These are phyloP conservation scores for Neonothopanus nambi DNA, from an alignment of 1,284 basidiomycete genomes.

Conservation along the genomic window DNA sequence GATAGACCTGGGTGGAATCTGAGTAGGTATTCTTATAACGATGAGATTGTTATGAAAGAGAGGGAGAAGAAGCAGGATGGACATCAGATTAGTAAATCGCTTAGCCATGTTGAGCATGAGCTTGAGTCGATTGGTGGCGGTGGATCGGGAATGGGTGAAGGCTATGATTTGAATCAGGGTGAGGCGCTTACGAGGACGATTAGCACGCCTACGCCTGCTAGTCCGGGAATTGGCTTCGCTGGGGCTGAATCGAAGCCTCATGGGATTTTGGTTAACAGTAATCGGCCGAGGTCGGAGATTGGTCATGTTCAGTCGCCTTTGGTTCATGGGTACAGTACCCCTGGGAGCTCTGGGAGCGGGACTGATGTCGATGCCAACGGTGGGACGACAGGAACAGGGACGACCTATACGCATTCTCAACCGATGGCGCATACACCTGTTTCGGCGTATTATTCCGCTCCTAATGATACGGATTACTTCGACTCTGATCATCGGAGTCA, in stretches of 20 bases:
- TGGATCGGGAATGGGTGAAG: neutral
- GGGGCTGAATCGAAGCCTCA: neutral
- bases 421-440: constrained; percentile 10
- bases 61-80: neutral
- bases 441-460: constrained; percentile 5
- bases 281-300: too few relatives aligned
- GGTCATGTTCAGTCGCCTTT: too few relatives aligned
- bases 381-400: neutral
- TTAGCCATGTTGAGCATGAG: constrained; percentile 1
- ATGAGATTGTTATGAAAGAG: neutral
- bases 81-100: constrained; percentile 1
- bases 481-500: constrained; percentile 2
- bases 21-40: constrained; percentile 44
- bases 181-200: neutral
- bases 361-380: too few relatives aligned
- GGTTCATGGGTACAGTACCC: neutral
- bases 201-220: neutral
- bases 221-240: neutral
- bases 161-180: neutral
- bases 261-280: neutral
- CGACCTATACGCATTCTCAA: constrained; percentile 12
- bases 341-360: neutral
- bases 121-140: too few relatives aligned
- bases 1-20: constrained; percentile 70
- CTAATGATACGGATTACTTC: neutral